A percentile compares a stretch with the other conserved stretches of the same genome.
phyloP scores from a whole-genome alignment of 306 rosid genomes.

The Cicer judaicum region DNA sequence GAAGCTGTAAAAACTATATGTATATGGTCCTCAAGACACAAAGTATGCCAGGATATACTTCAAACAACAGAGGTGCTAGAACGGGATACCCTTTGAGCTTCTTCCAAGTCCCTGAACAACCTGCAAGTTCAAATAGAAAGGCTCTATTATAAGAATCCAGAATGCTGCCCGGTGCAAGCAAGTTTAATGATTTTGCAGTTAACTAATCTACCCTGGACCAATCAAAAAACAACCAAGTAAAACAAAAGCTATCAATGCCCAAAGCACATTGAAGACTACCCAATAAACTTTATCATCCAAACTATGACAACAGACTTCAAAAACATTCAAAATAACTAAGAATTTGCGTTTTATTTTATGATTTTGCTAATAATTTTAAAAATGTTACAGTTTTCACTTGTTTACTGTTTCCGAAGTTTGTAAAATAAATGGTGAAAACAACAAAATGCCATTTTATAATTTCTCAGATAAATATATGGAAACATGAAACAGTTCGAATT shows the following conservation, averaged over 20 bases:
- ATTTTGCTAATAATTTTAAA: background rate
- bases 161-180: slow-evolving; percentile 19
- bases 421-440: background rate
- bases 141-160: slow-evolving; percentile 38
- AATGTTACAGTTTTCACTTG: slow-evolving; percentile 8
- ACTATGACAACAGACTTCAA: slow-evolving; percentile 27
- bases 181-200: slow-evolving; percentile 18
- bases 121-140: slow-evolving; percentile 51
- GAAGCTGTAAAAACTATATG: slow-evolving; percentile 40
- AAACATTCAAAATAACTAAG: slow-evolving; percentile 17
- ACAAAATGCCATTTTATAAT: slow-evolving; percentile 1
- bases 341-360: background rate
- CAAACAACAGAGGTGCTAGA: slow-evolving; percentile 61
- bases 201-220: slow-evolving; percentile 36
- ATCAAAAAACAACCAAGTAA: slow-evolving; percentile 20
- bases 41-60: slow-evolving; percentile 45
- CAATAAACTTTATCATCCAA: slow-evolving; percentile 25
- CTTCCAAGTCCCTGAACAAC: slow-evolving; percentile 94
- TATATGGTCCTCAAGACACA: slow-evolving; percentile 39
- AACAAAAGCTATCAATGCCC: slow-evolving; percentile 21
- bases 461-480: background rate
- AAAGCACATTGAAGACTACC: slow-evolving; percentile 19
- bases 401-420: background rate
- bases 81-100: slow-evolving; percentile 85
- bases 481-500: background rate